Evolutionary conservation across 768 basidiomycete species (phyloP), one percentile per base, ranked within the genome.

Genomic region (Astraeus odoratus): DNA sequence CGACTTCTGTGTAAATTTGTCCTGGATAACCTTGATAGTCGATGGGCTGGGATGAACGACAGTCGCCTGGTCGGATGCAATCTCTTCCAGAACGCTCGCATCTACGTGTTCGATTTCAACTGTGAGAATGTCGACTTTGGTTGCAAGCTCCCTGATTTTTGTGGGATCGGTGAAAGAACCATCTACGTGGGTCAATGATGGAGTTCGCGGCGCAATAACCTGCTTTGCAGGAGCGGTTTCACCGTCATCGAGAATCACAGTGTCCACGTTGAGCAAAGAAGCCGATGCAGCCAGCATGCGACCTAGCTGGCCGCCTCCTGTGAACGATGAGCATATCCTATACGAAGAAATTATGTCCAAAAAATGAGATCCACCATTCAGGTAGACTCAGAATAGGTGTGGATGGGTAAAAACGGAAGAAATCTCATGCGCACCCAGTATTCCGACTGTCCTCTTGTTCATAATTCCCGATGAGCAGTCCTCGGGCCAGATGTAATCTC

Each of bases 101-200:
- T 95, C 79, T 49, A 99, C 91, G 57, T 99, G 96, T 66, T 99
- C 95, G 26, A 97, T 98, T 71, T 99, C 95, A 42, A 95, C 81
- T 0, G 95, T 98, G 39, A 98, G 70, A 26, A 98, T 69, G 56
- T 97, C 86, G 24, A 86, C 93, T 58, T 81, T 80, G 10, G 62
- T 50, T 0, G 93, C 91, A 29, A 99, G 77, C 51, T 86, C 75
- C 34, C 71, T 74, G 53, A 99, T 95, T 58, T 86, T 83, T 10
- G 65, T 67, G 0, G 85, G 75, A 58, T 93, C 84, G 20, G 84
- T 67, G 67, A 96, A 98, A 4, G 90, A 84, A 38, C 95, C 95
- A 55, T 97, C 86, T 55, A 94, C 68, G 57, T 98, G 95, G 8
- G 56, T 40, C 59, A 73, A 58, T 52, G 65, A 48, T 1, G 78